These are phyloP conservation scores for Dichotomopilus funicola DNA, from an alignment of 2,329 filamentous ascomycete species.

Conservation along the genomic window DNA sequence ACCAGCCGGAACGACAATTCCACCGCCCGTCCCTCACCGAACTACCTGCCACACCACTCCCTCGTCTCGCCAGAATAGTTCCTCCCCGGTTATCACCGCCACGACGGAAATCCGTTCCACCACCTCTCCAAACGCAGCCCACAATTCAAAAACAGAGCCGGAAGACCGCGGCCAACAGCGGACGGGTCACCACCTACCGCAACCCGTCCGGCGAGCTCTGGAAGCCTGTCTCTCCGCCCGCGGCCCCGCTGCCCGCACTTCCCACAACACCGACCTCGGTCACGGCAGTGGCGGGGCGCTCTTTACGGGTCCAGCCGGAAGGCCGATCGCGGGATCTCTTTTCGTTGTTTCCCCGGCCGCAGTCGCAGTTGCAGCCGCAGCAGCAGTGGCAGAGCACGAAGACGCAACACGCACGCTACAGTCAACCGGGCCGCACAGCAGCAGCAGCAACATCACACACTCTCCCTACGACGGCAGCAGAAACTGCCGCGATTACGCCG, in stretches of 20 bases:
- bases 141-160: not conserved
- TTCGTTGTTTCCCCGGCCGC: conserved; percentile 5
- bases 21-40: conserved; percentile 6
- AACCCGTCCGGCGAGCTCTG: conserved; percentile 17
- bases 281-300: not conserved
- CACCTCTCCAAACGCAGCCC: not conserved
- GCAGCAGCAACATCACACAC: too few species aligned
- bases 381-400: not conserved
- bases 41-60: conserved; percentile 6
- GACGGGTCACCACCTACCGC: conserved; percentile 1
- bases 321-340: not conserved
- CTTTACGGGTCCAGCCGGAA: not conserved
- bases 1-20: conserved; percentile 3
- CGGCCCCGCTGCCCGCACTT: conserved; percentile 4
- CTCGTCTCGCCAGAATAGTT: not conserved
- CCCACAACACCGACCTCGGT: not conserved
- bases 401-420: too few species aligned
- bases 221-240: conserved; percentile 12
- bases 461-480: too few species aligned
- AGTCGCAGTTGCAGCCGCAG: not conserved
- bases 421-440: too few species aligned
- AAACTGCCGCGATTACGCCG: too few species aligned
- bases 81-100: not conserved
- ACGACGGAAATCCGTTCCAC: not conserved
- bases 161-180: not conserved